Evolutionary conservation across 331 rosid genomes (phyloP).

Genomic region (Malus hybrid): DNA sequence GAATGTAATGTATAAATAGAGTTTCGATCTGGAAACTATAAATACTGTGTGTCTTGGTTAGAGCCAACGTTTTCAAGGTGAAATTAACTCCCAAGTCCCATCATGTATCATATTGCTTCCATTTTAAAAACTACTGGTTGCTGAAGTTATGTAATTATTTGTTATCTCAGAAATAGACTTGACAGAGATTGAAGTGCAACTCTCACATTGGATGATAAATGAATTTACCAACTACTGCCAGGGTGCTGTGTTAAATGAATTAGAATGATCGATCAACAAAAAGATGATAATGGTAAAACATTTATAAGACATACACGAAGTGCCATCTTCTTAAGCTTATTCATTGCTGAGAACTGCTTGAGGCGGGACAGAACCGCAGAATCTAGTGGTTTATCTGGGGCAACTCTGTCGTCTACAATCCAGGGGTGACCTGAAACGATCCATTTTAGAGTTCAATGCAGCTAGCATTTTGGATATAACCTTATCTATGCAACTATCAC

Average conservation of each 20-base stretch:
- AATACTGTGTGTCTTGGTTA: not conserved
- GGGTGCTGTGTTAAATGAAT: not conserved
- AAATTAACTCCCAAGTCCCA: too few relatives aligned
- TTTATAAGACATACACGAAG: slow-evolving; percentile 45
- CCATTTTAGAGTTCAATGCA: slow-evolving; percentile 5
- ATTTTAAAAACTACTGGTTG: too few relatives aligned
- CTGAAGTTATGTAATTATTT: not conserved
- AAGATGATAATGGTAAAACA: not conserved
- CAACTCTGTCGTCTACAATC: slow-evolving; percentile 73
- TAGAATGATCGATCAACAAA: slow-evolving; percentile 3
- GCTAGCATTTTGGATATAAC: not conserved
- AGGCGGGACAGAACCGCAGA: slow-evolving; percentile 87
- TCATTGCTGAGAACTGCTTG: slow-evolving; percentile 87
- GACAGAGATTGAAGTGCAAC: not conserved
- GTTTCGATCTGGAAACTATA: not conserved
- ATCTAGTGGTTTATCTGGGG: slow-evolving; percentile 83
- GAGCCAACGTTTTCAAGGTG: too few relatives aligned
- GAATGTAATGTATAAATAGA: not conserved
- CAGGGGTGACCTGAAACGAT: slow-evolving; percentile 70
- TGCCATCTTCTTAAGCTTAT: slow-evolving; percentile 88
- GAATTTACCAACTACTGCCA: not conserved
- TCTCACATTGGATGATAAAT: not conserved
- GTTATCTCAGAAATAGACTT: not conserved
- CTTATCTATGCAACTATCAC: slow-evolving; percentile 7
- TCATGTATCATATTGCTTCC: too few relatives aligned